phyloP scores from a whole-genome alignment of 2,329 filamentous ascomycete genomes.

The Hypomyces perniciosus region DNA sequence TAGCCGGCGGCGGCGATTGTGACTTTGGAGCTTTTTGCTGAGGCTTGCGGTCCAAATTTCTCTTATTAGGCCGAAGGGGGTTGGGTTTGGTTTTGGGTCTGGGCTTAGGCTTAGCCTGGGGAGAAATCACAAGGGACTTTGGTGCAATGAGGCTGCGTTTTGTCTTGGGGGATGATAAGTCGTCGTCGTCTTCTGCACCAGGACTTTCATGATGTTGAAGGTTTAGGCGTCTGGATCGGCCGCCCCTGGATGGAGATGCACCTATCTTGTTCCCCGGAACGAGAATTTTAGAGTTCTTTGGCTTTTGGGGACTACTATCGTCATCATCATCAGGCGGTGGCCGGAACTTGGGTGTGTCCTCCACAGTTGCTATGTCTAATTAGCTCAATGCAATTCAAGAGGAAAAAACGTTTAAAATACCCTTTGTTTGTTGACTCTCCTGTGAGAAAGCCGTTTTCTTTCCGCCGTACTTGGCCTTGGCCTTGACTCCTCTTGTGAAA shows the following conservation, averaged over 20 bases:
- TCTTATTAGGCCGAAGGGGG: not conserved
- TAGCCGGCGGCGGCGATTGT: conserved; percentile 14
- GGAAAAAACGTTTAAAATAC: not conserved
- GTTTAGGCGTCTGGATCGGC: not conserved
- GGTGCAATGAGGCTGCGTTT: not conserved
- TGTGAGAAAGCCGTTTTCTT: conserved; percentile 19
- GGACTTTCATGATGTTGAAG: not conserved
- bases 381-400: not conserved
- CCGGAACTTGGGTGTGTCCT: not conserved
- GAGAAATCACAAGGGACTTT: not conserved
- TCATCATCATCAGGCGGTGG: not conserved
- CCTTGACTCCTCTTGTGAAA: conserved; percentile 17
- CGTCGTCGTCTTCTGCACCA: not conserved
- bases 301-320: conserved; percentile 8
- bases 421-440: conserved; percentile 5
- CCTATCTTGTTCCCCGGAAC: not conserved
- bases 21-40: conserved; percentile 1
- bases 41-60: not conserved
- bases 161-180: not conserved
- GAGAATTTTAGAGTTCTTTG: conserved; percentile 4
- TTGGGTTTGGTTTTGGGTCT: not conserved
- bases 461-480: conserved; percentile 22
- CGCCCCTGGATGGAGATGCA: conserved; percentile 3
- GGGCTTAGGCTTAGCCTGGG: not conserved
- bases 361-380: not conserved